A percentile compares a stretch with the other conserved stretches of the same genome.
phyloP scores from a whole-genome alignment of 768 basidiomycete species.

The Mycena kentingensis region DNA sequence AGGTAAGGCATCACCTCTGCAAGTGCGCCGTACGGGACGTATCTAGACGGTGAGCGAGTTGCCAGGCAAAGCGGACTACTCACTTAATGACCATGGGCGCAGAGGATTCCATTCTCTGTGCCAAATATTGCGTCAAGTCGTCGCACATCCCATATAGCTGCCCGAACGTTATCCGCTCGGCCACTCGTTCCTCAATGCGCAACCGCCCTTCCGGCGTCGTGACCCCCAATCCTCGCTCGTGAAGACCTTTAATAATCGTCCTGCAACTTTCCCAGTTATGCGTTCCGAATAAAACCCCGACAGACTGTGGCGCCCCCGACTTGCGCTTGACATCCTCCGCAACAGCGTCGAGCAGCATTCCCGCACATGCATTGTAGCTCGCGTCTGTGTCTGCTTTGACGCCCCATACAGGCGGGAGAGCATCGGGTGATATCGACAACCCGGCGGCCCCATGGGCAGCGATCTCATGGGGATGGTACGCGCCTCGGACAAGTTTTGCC shows the following conservation, averaged over 20 bases:
- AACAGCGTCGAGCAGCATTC: constrained; percentile 57
- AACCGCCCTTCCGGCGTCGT: constrained; percentile 30
- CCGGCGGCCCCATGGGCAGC: constrained; percentile 40
- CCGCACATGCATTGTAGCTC: constrained; percentile 67
- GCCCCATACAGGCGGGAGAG: constrained; percentile 66
- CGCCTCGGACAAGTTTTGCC: constrained; percentile 91
- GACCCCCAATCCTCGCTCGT: constrained; percentile 54
- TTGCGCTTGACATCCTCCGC: constrained; percentile 48
- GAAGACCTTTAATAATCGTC: constrained; percentile 62
- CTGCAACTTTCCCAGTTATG: constrained; percentile 78
- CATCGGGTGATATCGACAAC: constrained; percentile 59
- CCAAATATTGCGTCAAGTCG: constrained; percentile 72
- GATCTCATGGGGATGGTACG: constrained; percentile 82
- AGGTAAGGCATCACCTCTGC: constrained; percentile 87
- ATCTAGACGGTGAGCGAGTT: constrained; percentile 36
- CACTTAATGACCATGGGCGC: constrained; percentile 82
- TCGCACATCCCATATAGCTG: constrained; percentile 93
- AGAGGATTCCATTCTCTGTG: constrained; percentile 47
- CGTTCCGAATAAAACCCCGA: constrained; percentile 83
- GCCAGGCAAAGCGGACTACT: constrained; percentile 23
- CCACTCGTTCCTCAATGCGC: constrained; percentile 53
- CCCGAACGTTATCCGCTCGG: constrained; percentile 70
- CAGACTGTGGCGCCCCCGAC: constrained; percentile 24
- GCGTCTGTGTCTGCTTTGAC: constrained; percentile 72
- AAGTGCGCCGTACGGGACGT: constrained; percentile 76